phyloP scores from a whole-genome alignment of 2,329 filamentous ascomycete species.

The Fusarium humuli region DNA sequence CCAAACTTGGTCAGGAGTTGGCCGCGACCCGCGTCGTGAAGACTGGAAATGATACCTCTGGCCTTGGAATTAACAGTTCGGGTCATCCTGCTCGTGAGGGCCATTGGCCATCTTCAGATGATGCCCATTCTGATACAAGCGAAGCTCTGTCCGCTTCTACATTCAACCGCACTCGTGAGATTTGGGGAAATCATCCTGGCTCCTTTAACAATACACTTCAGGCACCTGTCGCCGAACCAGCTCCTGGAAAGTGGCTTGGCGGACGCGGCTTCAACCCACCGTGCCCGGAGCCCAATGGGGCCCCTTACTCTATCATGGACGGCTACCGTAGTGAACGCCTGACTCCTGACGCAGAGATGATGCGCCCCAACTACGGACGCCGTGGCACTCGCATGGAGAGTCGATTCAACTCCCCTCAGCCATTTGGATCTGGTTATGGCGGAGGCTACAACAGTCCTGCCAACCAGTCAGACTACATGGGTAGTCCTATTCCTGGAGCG shows the following conservation, averaged over 20 bases:
- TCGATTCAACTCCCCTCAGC: slow-evolving; percentile 54
- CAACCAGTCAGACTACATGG: slow-evolving; percentile 53
- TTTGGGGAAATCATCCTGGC: slow-evolving; percentile 66
- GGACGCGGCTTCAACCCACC: slow-evolving; percentile 54
- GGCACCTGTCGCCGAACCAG: slow-evolving; percentile 52
- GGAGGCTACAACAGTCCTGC: slow-evolving; percentile 51
- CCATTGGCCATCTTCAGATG: slow-evolving; percentile 66
- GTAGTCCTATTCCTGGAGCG: slow-evolving; percentile 50
- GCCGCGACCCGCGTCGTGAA: slow-evolving; percentile 71
- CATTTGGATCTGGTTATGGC: slow-evolving; percentile 52
- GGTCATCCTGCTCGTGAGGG: slow-evolving; percentile 53
- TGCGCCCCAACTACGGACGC: slow-evolving; percentile 57
- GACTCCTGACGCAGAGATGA: slow-evolving; percentile 61
- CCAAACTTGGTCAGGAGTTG: slow-evolving; percentile 77
- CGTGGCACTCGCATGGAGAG: slow-evolving; percentile 62
- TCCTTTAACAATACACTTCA: slow-evolving; percentile 53
- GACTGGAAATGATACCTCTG: slow-evolving; percentile 56
- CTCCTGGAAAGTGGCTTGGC: slow-evolving; percentile 58
- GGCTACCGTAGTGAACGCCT: slow-evolving; percentile 60
- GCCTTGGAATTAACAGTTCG: slow-evolving; percentile 39
- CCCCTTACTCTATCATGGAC: slow-evolving; percentile 53
- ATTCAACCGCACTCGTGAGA: slow-evolving; percentile 65
- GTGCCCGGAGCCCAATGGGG: slow-evolving; percentile 55
- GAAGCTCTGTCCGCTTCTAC: slow-evolving; percentile 64
- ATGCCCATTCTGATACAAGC: slow-evolving; percentile 67